These are phyloP conservation scores for Fragilaria crotonensis DNA, from an alignment of 108 stramenopile genomes.

Conservation along the genomic window DNA sequence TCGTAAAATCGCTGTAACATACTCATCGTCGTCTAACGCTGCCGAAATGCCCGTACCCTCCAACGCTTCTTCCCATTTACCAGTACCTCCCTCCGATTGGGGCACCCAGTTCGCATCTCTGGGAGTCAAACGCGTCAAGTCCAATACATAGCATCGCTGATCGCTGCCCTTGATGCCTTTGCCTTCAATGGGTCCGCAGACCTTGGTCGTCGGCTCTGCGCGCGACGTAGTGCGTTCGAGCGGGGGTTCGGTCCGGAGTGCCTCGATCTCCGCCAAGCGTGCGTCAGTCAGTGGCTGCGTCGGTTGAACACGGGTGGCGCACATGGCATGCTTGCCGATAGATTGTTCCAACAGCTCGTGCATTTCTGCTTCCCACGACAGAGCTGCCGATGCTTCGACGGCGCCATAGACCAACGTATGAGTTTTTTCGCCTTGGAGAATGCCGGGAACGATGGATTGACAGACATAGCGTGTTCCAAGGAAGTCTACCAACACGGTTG, in stretches of 20 bases:
- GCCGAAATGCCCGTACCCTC: constrained; percentile 20
- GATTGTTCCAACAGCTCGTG: constrained; percentile 66
- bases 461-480: constrained; percentile 80
- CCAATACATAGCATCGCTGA: constrained; percentile 85
- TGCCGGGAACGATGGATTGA: constrained; percentile 88
- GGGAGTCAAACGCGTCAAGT: constrained; percentile 86
- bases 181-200: constrained; percentile 82
- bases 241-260: constrained; percentile 13
- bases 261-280: constrained; percentile 47
- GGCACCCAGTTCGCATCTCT: constrained; percentile 94
- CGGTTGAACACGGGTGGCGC: constrained; percentile 52
- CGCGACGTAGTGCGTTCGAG: neutral
- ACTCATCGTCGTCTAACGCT: constrained; percentile 66
- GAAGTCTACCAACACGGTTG: constrained; percentile 87
- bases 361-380: constrained; percentile 67
- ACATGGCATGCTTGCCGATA: constrained; percentile 55
- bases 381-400: constrained; percentile 69
- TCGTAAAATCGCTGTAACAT: constrained; percentile 67
- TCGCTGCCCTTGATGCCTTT: constrained; percentile 92
- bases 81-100: constrained; percentile 62
- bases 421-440: constrained; percentile 78
- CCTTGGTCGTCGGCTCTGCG: constrained; percentile 32
- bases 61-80: constrained; percentile 38
- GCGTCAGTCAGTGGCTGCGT: constrained; percentile 44
- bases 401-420: constrained; percentile 84